Evolutionary conservation across 1,284 basidiomycete species (phyloP).

Genomic region (Peniophora sp.): DNA sequence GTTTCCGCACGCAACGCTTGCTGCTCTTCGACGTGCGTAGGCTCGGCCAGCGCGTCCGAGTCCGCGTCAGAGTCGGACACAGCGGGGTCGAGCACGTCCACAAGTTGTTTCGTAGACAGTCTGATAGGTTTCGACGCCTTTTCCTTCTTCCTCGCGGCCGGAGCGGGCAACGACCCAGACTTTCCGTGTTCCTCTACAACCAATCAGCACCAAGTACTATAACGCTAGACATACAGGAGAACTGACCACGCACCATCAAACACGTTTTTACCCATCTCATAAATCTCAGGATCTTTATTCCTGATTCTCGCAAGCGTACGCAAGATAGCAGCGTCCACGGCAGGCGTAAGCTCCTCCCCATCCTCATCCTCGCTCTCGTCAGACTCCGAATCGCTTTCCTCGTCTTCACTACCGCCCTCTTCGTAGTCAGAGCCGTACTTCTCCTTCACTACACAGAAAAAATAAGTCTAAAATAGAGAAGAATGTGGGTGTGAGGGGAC

Average conservation of each 20-base stretch:
- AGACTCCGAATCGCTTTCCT: conserved; percentile 57
- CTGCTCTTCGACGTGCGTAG: conserved; percentile 81
- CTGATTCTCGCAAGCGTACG: conserved; percentile 85
- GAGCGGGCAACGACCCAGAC: conserved; percentile 22
- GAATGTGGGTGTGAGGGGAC: conserved; percentile 18
- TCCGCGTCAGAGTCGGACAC: conserved; percentile 42
- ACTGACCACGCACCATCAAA: conserved; percentile 57
- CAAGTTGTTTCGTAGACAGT: conserved; percentile 50
- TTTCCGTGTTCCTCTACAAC: conserved; percentile 58
- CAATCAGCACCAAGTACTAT: conserved; percentile 1
- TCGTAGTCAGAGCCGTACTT: conserved; percentile 76
- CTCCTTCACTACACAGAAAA: conserved; percentile 56
- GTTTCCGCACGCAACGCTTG: conserved; percentile 72
- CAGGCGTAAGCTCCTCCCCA: conserved; percentile 91
- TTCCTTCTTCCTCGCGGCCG: conserved; percentile 29
- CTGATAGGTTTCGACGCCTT: conserved; percentile 65
- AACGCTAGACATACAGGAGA: not conserved
- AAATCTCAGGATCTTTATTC: conserved; percentile 79
- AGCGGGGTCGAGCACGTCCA: conserved; percentile 37
- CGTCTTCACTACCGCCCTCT: conserved; percentile 33
- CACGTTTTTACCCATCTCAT: conserved; percentile 62
- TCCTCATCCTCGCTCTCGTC: conserved; percentile 91
- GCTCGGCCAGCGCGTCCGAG: conserved; percentile 31
- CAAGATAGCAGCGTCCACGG: conserved; percentile 91
- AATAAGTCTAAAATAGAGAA: not conserved